Percentiles rank a stretch among this genome's conserved stretches.
Evolutionary conservation across 495 filamentous ascomycete genomes (phyloP).

Genomic region (Xylaria sp.): DNA sequence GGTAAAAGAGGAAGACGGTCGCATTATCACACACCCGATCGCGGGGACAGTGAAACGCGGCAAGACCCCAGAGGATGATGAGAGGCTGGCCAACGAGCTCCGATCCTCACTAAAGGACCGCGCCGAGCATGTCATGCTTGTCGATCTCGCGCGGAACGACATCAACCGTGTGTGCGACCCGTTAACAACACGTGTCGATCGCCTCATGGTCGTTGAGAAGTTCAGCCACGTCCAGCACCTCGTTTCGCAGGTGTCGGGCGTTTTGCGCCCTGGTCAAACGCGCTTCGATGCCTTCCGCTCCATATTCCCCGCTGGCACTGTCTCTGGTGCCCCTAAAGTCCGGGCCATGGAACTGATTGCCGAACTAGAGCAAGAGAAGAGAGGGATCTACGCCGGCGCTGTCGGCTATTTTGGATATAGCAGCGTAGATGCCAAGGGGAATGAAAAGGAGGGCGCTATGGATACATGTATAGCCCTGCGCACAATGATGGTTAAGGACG

Average conservation of each 20-base stretch:
- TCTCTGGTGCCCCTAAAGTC: slow-evolving; percentile 94
- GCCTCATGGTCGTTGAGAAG: slow-evolving; percentile 92
- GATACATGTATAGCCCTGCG: slow-evolving; percentile 98
- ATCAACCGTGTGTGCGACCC: slow-evolving; percentile 96
- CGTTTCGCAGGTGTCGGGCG: slow-evolving; percentile 90
- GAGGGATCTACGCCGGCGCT: slow-evolving; percentile 95
- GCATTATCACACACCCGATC: slow-evolving; percentile 96
- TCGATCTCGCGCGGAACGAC: slow-evolving; percentile 97
- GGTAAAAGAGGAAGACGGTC: slow-evolving; percentile 84
- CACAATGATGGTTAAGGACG: slow-evolving; percentile 94
- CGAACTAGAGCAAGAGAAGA: slow-evolving; percentile 90
- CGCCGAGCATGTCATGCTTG: slow-evolving; percentile 98
- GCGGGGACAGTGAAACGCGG: slow-evolving; percentile 93
- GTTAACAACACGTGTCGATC: slow-evolving; percentile 82
- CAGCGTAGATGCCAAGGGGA: slow-evolving; percentile 53
- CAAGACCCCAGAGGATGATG: slow-evolving; percentile 79
- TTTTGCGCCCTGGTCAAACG: slow-evolving; percentile 80
- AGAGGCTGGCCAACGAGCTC: slow-evolving; percentile 77
- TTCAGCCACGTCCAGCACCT: slow-evolving; percentile 98
- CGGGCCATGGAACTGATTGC: slow-evolving; percentile 96
- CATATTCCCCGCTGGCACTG: slow-evolving; percentile 95
- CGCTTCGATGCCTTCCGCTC: slow-evolving; percentile 95
- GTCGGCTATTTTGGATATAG: slow-evolving; percentile 90
- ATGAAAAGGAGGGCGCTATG: slow-evolving; percentile 79
- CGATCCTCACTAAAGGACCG: slow-evolving; percentile 86